Base-by-base conservation (phyloP, 2,329 filamentous ascomycete genomes). In the Penicillium sp. region DNA sequence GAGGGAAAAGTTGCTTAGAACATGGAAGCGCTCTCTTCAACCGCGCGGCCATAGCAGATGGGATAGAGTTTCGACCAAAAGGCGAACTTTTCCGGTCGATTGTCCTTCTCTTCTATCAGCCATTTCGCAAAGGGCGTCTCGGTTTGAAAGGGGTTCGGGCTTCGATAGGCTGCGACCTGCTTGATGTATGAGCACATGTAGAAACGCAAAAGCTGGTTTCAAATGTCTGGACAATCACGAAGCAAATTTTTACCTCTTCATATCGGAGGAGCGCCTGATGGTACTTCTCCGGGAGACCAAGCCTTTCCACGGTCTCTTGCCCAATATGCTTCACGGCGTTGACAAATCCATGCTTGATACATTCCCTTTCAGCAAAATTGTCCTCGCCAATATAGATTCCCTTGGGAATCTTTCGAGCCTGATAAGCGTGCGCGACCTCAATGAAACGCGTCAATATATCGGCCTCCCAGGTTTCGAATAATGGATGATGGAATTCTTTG, bases 401-500 rank as follows among this genome's bases (percentile, higher is more conserved):
- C 10, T 60, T 63, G 1, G 67, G 68, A 28, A 74, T 38, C 48
- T 66, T 72, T 55, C 63, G 63, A 14, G 62, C 51, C 45, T 72
- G 68, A 10, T 55, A 61, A 38, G 66, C 59, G 59, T 73, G 68
- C 14, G 71, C 65, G 25, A 73, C 67, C 49, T 75, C 74, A 52
- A 76, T 69, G n/a, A 76, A 67, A 25, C 72, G 70, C 1, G 74
- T 76, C 14, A 76, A 67, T n/a, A 68, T 68, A 54, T 76, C 71
- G 14, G 74, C 74, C 55, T 76, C 70, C 73, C 74, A 76, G 38
- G 66, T 74, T n/a, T 65, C 63, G 35, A 75, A 65, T 33, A 69
- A 60, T 2, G 74, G 71, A 42, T 68, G 65, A 22, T 70, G 59
- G 46, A 70, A 69, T 4, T 69, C 59, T 16, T 63, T 67, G 57